Base-by-base conservation (phyloP, 2,329 filamentous ascomycete species). In the Phyllosticta paracitricarpa region DNA sequence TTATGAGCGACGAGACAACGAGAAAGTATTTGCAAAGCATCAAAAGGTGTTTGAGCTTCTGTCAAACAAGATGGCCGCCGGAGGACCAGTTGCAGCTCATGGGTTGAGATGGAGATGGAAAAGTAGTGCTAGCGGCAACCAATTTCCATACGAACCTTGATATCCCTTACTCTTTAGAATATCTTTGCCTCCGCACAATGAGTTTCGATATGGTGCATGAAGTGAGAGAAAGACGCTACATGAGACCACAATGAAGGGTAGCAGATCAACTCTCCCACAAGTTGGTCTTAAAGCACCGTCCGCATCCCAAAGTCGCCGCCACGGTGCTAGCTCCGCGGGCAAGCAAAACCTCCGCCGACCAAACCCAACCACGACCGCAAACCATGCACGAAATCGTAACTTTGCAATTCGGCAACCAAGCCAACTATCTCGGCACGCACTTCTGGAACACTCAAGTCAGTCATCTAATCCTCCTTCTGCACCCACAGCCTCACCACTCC, bases 11-110 rank as follows among this genome's bases (percentile, higher is more conserved):
- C 72, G 94, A 99, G 77, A 86, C 89, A 54, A 99, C 94, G 58
- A 84, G 94, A 66, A 99, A 97, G 77, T 97, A 92, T 72, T 75
- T 99, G 66, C 94, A 99, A 78, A 97, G 93, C 72, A 97, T 99
- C 74, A 99, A 99, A 81, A 82, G 94, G 54, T 97, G 92, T 71
- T 76, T 99, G 71, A 97, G 90, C 64, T 99, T 97, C 82, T 91
- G 93, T 26, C 94, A 99, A 77, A 92, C 94, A 30, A 85, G 93
- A 67, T 99, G 94, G 94, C 92, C 92, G 62, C 94, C 94, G 0
- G 87, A 91, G 68, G 93, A 97, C 77, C 82, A 94, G 67, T 82
- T 90, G 71, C 94, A 99, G 78, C 78, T 99, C 68, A 99, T 99
- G 94, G 94, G 94, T 14, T 94, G 66, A 74, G 54, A 26, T 22